Evolutionary conservation across 257 asterid genomes (phyloP).

Genomic region (Ocimum tenuiflorum): DNA sequence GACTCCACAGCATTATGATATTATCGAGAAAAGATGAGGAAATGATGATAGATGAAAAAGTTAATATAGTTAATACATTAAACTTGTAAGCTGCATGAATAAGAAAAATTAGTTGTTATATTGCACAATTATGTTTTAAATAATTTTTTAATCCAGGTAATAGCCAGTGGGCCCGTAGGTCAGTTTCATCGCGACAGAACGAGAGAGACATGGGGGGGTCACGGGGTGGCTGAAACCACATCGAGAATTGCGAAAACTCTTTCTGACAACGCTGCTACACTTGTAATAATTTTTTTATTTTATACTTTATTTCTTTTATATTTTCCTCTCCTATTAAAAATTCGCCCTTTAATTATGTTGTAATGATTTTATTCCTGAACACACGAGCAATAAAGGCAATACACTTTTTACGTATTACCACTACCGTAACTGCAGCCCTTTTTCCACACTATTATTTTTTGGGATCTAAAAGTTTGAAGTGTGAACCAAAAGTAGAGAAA

Average conservation of each 20-base stretch:
- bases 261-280: constrained; percentile 20
- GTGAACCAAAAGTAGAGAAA: neutral
- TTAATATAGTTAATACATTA: too few relatives aligned
- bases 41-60: too few relatives aligned
- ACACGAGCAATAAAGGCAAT: constrained; percentile 48
- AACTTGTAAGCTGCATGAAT: too few relatives aligned
- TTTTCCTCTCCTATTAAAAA: neutral
- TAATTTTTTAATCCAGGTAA: too few relatives aligned
- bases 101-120: too few relatives aligned
- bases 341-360: constrained; percentile 46
- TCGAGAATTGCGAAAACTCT: constrained; percentile 41
- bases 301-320: neutral
- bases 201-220: constrained; percentile 23
- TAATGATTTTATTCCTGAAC: constrained; percentile 54
- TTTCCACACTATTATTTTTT: constrained; percentile 14
- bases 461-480: constrained; percentile 18
- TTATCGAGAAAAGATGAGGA: too few relatives aligned
- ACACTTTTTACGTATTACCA: constrained; percentile 35
- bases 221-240: constrained; percentile 34
- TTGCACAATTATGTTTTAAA: too few relatives aligned
- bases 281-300: neutral
- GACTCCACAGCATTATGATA: too few relatives aligned
- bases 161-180: constrained; percentile 18
- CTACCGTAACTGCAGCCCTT: neutral
- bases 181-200: constrained; percentile 24